Evolutionary conservation across 2,329 filamentous ascomycete species (phyloP).

Genomic region (Camillea tinctor): DNA sequence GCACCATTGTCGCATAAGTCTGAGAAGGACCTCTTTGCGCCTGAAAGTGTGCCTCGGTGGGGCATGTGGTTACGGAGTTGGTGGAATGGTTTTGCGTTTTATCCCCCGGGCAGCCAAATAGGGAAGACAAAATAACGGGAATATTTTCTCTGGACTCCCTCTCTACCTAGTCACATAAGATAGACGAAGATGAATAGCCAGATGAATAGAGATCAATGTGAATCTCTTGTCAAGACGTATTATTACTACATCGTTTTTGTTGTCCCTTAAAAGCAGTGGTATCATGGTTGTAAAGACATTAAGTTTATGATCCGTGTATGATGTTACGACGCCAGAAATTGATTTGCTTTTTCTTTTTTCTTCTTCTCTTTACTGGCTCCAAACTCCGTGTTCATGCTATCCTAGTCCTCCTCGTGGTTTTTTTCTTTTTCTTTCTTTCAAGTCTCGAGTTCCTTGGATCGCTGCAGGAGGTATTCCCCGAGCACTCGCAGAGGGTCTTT

Average conservation of each 20-base stretch:
- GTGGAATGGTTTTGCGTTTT: conserved; percentile 32
- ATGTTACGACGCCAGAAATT: conserved; percentile 10
- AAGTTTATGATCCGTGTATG: conserved; percentile 12
- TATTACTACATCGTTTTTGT: background rate
- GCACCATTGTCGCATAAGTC: conserved; percentile 85
- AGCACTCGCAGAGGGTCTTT: conserved; percentile 66
- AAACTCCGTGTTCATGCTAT: conserved; percentile 24
- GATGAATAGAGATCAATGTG: conserved; percentile 16
- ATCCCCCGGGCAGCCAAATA: conserved; percentile 20
- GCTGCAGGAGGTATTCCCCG: conserved; percentile 69
- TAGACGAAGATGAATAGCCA: conserved; percentile 14
- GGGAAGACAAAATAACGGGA: conserved; percentile 7
- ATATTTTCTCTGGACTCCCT: conserved; percentile 15
- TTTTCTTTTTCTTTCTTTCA: conserved; percentile 2
- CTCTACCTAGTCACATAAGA: conserved; percentile 24
- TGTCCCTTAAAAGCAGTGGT: conserved; percentile 20
- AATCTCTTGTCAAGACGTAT: conserved; percentile 9
- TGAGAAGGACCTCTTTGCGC: conserved; percentile 21
- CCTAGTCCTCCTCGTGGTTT: background rate
- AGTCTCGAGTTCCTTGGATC: conserved; percentile 62
- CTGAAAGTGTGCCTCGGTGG: conserved; percentile 23
- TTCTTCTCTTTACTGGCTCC: conserved; percentile 12
- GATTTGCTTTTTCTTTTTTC: conserved; percentile 7
- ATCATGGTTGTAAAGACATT: conserved; percentile 22
- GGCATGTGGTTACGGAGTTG: conserved; percentile 32